Percentiles rank a stretch among this genome's conserved stretches.
These are phyloP conservation scores for Myxozyma neglecta DNA, from an alignment of 805 yeast genomes.

Conservation along the genomic window DNA sequence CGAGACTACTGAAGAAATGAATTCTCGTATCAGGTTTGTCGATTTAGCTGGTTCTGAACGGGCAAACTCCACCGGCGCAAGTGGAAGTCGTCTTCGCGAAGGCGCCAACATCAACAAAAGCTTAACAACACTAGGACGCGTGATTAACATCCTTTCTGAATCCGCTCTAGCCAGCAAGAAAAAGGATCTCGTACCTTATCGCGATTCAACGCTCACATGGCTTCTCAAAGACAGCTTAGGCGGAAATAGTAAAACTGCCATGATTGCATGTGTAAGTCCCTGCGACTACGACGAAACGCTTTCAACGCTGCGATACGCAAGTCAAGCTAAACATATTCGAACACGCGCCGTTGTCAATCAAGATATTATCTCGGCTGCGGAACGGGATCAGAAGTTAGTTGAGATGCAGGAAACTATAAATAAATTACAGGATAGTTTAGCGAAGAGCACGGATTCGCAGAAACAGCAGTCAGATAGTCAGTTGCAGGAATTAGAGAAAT, in stretches of 20 bases:
- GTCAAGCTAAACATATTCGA: conserved; percentile 67
- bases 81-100: conserved; percentile 48
- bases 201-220: conserved; percentile 70
- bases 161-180: conserved; percentile 53
- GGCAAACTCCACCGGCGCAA: conserved; percentile 60
- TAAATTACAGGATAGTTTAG: conserved; percentile 35
- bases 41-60: conserved; percentile 86
- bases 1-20: conserved; percentile 28
- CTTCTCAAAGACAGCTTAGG: conserved; percentile 78
- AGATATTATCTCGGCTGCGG: conserved; percentile 43
- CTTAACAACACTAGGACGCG: conserved; percentile 72
- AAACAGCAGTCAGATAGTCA: conserved; percentile 34
- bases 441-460: conserved; percentile 26
- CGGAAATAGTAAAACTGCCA: conserved; percentile 83
- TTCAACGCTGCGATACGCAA: conserved; percentile 76
- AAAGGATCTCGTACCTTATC: conserved; percentile 48
- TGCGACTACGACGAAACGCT: conserved; percentile 71
- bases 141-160: conserved; percentile 47
- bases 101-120: conserved; percentile 89
- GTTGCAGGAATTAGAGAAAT: conserved; percentile 36
- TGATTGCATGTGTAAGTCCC: conserved; percentile 80
- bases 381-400: conserved; percentile 43
- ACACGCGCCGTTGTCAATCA: conserved; percentile 62
- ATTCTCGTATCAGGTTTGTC: conserved; percentile 54
- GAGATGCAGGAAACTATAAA: conserved; percentile 46